Percentiles rank a stretch among this genome's conserved stretches.
Evolutionary conservation across 1,284 basidiomycete genomes (phyloP).

Genomic region (Ustilago curta): DNA sequence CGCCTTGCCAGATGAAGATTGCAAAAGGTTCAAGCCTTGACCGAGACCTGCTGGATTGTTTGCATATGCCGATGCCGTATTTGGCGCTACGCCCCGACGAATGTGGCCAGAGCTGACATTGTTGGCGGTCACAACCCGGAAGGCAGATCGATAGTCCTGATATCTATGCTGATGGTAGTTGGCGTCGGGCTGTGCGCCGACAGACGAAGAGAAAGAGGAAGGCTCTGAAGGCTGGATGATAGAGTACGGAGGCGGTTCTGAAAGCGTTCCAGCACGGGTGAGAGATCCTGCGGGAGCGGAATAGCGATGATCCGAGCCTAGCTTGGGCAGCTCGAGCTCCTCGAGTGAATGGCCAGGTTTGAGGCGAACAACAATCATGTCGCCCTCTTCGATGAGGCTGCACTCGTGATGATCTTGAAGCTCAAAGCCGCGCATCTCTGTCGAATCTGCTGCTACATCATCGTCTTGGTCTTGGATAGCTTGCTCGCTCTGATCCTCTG

Average conservation of each 20-base stretch:
- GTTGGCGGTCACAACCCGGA: conserved; percentile 58
- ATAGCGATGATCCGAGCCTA: conserved; percentile 52
- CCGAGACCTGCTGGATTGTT: conserved; percentile 25
- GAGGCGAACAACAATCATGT: conserved; percentile 63
- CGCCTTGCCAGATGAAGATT: conserved; percentile 16
- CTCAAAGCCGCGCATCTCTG: conserved; percentile 53
- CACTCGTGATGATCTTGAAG: conserved; percentile 67
- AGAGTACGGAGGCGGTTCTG: conserved; percentile 56
- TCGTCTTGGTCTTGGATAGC: not conserved
- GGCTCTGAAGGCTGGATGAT: conserved; percentile 62
- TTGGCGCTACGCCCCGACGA: conserved; percentile 19
- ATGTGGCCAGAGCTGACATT: conserved; percentile 49
- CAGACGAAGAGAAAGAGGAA: conserved; percentile 65
- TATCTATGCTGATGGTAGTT: conserved; percentile 65
- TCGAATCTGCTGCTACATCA: not conserved
- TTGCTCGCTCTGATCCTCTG: conserved; percentile 14
- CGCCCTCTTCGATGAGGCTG: conserved; percentile 64
- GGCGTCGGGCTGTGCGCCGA: conserved; percentile 64
- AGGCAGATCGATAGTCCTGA: conserved; percentile 57
- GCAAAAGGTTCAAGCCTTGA: conserved; percentile 32
- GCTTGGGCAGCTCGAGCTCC: conserved; percentile 61
- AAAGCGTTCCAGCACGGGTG: conserved; percentile 53
- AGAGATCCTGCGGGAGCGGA: conserved; percentile 50
- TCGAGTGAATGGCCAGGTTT: conserved; percentile 37
- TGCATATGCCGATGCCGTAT: conserved; percentile 9